Percentiles rank a stretch among this genome's conserved stretches.
Evolutionary conservation across 2,329 filamentous ascomycete genomes (phyloP).

Genomic region (Diaporthe sp.): DNA sequence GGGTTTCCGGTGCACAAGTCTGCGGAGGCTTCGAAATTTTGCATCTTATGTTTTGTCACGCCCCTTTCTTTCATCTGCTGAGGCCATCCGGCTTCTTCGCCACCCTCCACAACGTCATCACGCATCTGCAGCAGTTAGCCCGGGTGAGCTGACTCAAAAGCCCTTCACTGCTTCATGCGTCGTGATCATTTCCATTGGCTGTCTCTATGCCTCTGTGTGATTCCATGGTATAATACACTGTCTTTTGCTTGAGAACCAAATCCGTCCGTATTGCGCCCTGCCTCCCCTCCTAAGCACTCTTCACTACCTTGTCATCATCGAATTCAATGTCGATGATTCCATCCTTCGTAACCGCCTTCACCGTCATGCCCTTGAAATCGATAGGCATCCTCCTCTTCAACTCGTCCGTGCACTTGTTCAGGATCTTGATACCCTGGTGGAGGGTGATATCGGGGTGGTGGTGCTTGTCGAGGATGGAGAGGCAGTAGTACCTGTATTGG

Average conservation of each 20-base stretch:
- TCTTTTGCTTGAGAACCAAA: constrained; percentile 29
- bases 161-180: constrained; percentile 11
- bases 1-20: too few relatives aligned
- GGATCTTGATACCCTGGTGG: constrained; percentile 89
- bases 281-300: constrained; percentile 62
- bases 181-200: constrained; percentile 36
- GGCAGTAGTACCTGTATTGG: constrained; percentile 85
- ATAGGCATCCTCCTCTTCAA: constrained; percentile 96
- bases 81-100: constrained; percentile 10
- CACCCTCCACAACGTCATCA: constrained; percentile 37
- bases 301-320: constrained; percentile 82
- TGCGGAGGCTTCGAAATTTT: not conserved
- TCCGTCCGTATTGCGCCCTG: constrained; percentile 29
- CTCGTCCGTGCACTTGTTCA: constrained; percentile 96
- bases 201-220: constrained; percentile 35
- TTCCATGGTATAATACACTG: constrained; percentile 45
- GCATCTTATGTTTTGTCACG: not conserved
- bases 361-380: constrained; percentile 96
- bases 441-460: constrained; percentile 94
- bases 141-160: constrained; percentile 14
- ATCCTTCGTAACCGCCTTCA: constrained; percentile 96
- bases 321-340: constrained; percentile 88
- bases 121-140: constrained; percentile 9
- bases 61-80: not conserved
- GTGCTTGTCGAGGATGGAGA: constrained; percentile 98